Percentiles rank a stretch among this genome's conserved stretches.
Evolutionary conservation across 768 basidiomycete genomes (phyloP).

Genomic region (Cantharellus cinnabarinus): DNA sequence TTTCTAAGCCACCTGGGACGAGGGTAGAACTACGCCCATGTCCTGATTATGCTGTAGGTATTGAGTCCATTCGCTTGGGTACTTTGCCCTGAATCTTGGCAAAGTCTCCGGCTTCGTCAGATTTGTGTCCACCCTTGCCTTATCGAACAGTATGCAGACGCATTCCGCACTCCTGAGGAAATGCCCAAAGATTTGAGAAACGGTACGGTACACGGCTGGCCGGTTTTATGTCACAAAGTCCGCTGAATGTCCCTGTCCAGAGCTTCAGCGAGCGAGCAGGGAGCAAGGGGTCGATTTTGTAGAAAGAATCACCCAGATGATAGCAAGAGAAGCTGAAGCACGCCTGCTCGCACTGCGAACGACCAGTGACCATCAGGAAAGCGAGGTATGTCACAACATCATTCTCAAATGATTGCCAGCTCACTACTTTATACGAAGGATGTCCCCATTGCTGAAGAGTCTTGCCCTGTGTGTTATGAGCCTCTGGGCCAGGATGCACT

Average conservation of each 20-base stretch:
- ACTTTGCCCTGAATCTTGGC: not conserved
- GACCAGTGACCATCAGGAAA: constrained; percentile 33
- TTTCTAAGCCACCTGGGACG: not conserved
- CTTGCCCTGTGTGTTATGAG: constrained; percentile 51
- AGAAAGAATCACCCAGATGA: constrained; percentile 18
- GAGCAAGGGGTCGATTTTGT: constrained; percentile 25
- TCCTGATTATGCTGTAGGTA: constrained; percentile 35
- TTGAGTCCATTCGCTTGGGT: not conserved
- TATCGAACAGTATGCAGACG: constrained; percentile 28
- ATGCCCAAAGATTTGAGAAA: not conserved
- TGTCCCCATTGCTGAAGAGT: constrained; percentile 25
- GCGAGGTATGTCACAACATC: constrained; percentile 4
- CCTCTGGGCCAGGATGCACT: constrained; percentile 27
- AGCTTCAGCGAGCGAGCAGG: constrained; percentile 1
- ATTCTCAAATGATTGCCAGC: not conserved
- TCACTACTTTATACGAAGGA: constrained; percentile 21
- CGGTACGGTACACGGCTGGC: no score
- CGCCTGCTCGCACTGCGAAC: constrained; percentile 17
- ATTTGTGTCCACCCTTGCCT: constrained; percentile 48
- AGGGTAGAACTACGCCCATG: constrained; percentile 20
- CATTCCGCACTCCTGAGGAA: not conserved
- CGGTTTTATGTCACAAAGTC: no score
- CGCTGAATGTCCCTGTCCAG: not conserved
- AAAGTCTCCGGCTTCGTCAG: constrained; percentile 39
- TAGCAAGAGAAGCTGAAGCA: not conserved